Conservation (phyloP, 169 alveolate species). For the Cryptosporidium ubiquitum region DNA sequence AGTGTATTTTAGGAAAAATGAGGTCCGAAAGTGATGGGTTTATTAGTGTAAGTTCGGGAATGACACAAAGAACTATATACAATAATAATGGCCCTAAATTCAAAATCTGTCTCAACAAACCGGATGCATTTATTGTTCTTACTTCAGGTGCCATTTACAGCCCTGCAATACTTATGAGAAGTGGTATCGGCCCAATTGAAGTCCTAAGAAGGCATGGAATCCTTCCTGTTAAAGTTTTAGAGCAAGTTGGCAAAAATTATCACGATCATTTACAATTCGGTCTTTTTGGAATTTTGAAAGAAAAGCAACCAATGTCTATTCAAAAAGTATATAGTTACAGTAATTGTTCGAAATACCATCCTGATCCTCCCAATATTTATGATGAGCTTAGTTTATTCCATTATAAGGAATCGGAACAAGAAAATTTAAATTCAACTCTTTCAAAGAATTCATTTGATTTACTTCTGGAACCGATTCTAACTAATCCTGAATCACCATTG, state of each 20-base stretch:
- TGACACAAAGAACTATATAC: slow-evolving; percentile 64
- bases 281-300: slow-evolving; percentile 65
- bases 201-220: slow-evolving; percentile 53
- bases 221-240: slow-evolving; percentile 43
- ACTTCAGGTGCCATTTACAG: slow-evolving; percentile 66
- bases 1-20: slow-evolving; percentile 56
- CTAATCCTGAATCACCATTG: slow-evolving; percentile 27
- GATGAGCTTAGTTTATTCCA: slow-evolving; percentile 65
- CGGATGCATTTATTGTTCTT: slow-evolving; percentile 46
- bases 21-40: slow-evolving; percentile 65
- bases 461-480: slow-evolving; percentile 36
- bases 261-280: slow-evolving; percentile 74
- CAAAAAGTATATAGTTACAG: slow-evolving; percentile 72
- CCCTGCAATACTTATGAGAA: slow-evolving; percentile 69
- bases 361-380: slow-evolving; percentile 63
- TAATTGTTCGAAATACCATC: slow-evolving; percentile 54
- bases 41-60: slow-evolving; percentile 50
- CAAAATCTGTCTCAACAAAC: slow-evolving; percentile 49
- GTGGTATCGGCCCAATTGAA: slow-evolving; percentile 71
- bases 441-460: slow-evolving; percentile 21
- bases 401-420: background rate
- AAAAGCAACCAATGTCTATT: slow-evolving; percentile 56
- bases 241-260: slow-evolving; percentile 69
- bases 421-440: slow-evolving; percentile 3
- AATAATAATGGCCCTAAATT: slow-evolving; percentile 53